A percentile compares a stretch with the other conserved stretches of the same genome.
Conservation (phyloP, 1,139 yeast species). For the Nakaseomyces glabratus region DNA sequence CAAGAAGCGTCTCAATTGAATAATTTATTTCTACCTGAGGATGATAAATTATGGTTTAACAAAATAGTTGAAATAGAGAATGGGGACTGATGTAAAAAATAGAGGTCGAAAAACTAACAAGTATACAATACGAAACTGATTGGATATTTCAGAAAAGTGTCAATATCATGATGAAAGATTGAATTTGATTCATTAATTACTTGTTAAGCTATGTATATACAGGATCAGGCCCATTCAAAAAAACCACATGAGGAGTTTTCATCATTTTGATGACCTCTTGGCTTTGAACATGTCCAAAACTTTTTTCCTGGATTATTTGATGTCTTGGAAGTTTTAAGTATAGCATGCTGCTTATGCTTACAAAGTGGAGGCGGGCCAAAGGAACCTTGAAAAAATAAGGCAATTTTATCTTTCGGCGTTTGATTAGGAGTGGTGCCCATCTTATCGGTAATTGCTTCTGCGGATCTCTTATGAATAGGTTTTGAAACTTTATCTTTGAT, state of each 20-base stretch:
- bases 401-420: constrained; percentile 2
- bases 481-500: too few relatives aligned
- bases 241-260: constrained; percentile 32
- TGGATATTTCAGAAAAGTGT: too few relatives aligned
- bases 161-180: too few relatives aligned
- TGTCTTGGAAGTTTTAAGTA: constrained; percentile 42
- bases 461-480: too few relatives aligned
- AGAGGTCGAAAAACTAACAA: too few relatives aligned
- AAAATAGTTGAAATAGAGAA: constrained; percentile 19
- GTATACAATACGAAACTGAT: not conserved
- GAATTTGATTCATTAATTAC: too few relatives aligned
- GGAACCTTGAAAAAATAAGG: constrained; percentile 11
- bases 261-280: constrained; percentile 27
- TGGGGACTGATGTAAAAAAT: constrained; percentile 11
- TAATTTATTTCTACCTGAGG: constrained; percentile 14
- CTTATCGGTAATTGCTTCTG: too few relatives aligned
- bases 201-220: not conserved
- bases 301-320: constrained; percentile 42
- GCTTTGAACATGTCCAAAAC: constrained; percentile 51
- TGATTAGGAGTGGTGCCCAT: too few relatives aligned
- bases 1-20: constrained; percentile 16
- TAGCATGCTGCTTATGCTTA: constrained; percentile 42
- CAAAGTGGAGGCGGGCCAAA: constrained; percentile 43
- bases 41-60: constrained; percentile 26
- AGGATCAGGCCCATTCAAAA: constrained; percentile 34